Evolutionary conservation across 192 early-diverging fungal genomes (phyloP).

Genomic region (Piromyces finnis): DNA sequence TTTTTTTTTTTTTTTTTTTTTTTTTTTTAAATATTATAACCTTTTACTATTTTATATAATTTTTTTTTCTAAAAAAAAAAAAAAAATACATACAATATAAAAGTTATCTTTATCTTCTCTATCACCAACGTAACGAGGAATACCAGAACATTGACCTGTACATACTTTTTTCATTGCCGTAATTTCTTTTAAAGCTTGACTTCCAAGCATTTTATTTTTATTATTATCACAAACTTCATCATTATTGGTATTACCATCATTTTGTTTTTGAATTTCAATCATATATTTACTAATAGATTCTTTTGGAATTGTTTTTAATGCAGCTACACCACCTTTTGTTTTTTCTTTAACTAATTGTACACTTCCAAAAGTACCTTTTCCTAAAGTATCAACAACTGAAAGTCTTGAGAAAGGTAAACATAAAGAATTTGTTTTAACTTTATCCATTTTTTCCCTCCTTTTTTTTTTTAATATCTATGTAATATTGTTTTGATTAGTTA

Average conservation of each 20-base stretch:
- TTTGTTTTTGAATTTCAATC: background rate
- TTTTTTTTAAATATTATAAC: too few relatives aligned
- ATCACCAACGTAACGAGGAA: background rate
- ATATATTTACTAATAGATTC: background rate
- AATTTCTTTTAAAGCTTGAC: background rate
- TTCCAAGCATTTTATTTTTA: background rate
- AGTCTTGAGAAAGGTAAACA: background rate
- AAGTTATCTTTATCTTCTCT: background rate
- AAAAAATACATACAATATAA: background rate
- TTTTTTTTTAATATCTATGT: background rate
- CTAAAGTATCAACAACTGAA: background rate
- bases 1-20: too few relatives aligned
- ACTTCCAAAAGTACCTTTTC: background rate
- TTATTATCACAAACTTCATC: too few relatives aligned
- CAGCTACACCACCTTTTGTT: background rate
- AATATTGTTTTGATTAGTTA: too few relatives aligned
- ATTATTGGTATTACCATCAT: background rate
- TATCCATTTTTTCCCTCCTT: background rate
- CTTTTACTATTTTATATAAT: too few relatives aligned
- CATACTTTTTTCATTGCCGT: background rate
- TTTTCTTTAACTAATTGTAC: background rate
- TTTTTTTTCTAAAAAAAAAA: too few relatives aligned
- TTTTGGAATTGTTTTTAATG: background rate
- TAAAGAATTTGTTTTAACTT: background rate
- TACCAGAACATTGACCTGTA: background rate